phyloP scores from a whole-genome alignment of 495 filamentous ascomycete species.

The Hypoxylon intermedium region DNA sequence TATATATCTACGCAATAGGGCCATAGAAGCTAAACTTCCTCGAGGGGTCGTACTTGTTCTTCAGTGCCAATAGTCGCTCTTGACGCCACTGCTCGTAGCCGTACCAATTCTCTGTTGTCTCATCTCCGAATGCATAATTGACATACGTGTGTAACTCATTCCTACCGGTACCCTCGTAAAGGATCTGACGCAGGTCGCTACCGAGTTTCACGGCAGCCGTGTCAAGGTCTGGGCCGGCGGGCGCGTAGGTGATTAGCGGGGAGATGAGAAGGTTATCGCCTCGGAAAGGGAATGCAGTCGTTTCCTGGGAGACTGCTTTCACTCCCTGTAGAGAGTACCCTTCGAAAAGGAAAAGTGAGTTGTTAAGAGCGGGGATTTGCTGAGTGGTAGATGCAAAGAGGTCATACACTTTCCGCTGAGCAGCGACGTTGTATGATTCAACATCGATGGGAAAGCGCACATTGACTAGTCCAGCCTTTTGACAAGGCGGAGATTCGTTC shows the following conservation, averaged over 20 bases:
- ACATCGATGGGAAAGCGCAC: slow-evolving; percentile 58
- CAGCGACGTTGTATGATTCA: slow-evolving; percentile 48
- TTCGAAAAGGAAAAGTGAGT: slow-evolving; percentile 63
- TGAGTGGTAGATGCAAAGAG: slow-evolving; percentile 46
- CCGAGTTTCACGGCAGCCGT: slow-evolving; percentile 46
- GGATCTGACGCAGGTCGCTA: slow-evolving; percentile 50
- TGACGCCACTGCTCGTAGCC: slow-evolving; percentile 60
- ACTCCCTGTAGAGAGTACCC: slow-evolving; percentile 60
- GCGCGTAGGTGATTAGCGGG: slow-evolving; percentile 49
- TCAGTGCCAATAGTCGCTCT: slow-evolving; percentile 52
- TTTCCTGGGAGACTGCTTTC: slow-evolving; percentile 40
- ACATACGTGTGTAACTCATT: slow-evolving; percentile 58
- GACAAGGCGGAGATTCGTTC: slow-evolving; percentile 43
- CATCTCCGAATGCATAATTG: slow-evolving; percentile 67
- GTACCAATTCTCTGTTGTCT: slow-evolving; percentile 55
- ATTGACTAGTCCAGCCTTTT: slow-evolving; percentile 50
- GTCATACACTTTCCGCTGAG: slow-evolving; percentile 51
- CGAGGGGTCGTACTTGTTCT: slow-evolving; percentile 63
- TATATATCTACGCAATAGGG: slow-evolving; percentile 46
- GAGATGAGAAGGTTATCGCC: slow-evolving; percentile 53
- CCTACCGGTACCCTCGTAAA: slow-evolving; percentile 48
- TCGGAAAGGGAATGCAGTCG: slow-evolving; percentile 49
- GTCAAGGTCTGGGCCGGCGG: slow-evolving; percentile 47
- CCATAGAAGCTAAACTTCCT: slow-evolving; percentile 62
- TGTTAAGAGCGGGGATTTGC: slow-evolving; percentile 31